Evolutionary conservation across 176 grass and related monocot genomes (phyloP).

Genomic region (Triticum monococcum): DNA sequence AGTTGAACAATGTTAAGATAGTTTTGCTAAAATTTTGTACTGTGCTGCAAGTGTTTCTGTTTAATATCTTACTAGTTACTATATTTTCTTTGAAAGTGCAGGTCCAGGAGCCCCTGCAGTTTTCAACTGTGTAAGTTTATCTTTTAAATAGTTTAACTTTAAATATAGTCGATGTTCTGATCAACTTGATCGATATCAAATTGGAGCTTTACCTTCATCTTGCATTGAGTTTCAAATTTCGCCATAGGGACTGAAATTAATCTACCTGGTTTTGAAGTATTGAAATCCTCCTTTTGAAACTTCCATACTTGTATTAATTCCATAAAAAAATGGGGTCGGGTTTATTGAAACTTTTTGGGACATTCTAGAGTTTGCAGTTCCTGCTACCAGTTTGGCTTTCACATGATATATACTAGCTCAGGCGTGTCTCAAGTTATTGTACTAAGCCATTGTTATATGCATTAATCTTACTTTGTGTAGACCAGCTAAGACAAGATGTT

Average conservation of each 20-base stretch:
- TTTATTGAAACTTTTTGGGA: neutral
- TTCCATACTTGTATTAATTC: slow-evolving; percentile 7
- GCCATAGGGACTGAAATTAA: neutral
- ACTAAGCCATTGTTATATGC: neutral
- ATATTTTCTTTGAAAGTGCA: slow-evolving; percentile 40
- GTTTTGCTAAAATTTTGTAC: slow-evolving; percentile 13
- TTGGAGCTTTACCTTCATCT: neutral
- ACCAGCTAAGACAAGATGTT: neutral
- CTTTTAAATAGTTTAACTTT: slow-evolving; percentile 20
- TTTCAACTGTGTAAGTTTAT: slow-evolving; percentile 93
- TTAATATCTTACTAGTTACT: slow-evolving; percentile 8
- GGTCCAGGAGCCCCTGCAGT: slow-evolving; percentile 85
- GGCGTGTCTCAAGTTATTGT: neutral
- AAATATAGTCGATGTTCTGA: neutral
- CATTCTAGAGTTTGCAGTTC: slow-evolving; percentile 5
- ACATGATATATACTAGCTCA: neutral
- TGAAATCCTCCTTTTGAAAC: neutral
- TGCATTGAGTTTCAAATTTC: neutral
- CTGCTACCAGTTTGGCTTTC: neutral
- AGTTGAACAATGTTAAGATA: neutral
- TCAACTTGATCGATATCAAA: neutral
- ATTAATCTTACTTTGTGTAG: neutral
- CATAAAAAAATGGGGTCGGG: neutral
- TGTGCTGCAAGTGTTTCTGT: slow-evolving; percentile 1
- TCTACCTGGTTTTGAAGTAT: neutral